Evolutionary conservation across 495 filamentous ascomycete genomes (phyloP), one percentile per base, ranked within the genome.

Genomic region (Mycothermus thermophilus): DNA sequence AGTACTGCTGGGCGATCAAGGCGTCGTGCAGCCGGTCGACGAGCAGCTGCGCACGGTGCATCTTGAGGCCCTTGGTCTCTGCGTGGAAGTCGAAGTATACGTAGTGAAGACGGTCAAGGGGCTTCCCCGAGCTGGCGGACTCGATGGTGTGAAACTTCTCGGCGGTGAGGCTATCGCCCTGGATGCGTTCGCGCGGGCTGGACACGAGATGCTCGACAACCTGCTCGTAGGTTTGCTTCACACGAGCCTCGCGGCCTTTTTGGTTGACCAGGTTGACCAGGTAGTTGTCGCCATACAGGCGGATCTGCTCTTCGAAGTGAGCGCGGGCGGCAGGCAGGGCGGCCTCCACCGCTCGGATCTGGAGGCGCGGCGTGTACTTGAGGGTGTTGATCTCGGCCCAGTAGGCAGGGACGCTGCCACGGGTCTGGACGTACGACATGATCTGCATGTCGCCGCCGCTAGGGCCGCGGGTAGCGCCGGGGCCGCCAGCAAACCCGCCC

Each of bases 11-110:
- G 15, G 71, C 66, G 2, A 71, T 49, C 2, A 97, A 63, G 11
- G 75, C 76, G 17, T 80, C 72, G 18, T 71, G 67, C 25, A 97
- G 61, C 35, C 80, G 76, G 47, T 93, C 78, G 45, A 96, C 66
- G 4, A 97, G 71, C 23, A 92, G 56, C 58, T 86, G 76, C 2
- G 86, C 87, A 13, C 85, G 81, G 52, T 97, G 80, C 87, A 88
- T 94, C 47, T 81, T 73, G 20, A 96, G 63, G 18, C 83, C 84
- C 57, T 90, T 93, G 19, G 92, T 96, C 59, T 97, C 90, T 51
- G 81, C 86, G 61, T 97, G 90, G 56, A 87, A 96, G 62, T 97
- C 92, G 45, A 97, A 96, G 64, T 96, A 96, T 37, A 95, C 58
- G 51, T 97, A 97, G 50, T 97, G 85, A 11, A 96, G 62, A 20